Evolutionary conservation across 163 green algal genomes (phyloP), one percentile per base, ranked within the genome.

Genomic region (Dunaliella salina): DNA sequence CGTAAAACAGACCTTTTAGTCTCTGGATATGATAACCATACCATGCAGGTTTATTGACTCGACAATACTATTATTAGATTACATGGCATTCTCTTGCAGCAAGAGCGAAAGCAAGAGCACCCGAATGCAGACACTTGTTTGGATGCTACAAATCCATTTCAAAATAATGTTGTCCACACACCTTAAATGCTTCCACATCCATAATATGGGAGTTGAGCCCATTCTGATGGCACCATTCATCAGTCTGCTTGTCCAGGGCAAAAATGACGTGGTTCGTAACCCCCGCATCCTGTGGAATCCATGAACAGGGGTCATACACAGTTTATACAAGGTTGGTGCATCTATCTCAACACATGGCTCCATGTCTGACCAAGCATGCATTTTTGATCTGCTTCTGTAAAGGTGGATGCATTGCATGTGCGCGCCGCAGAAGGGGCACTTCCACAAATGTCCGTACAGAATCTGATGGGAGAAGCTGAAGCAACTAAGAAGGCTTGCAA

Each of bases 211-310:
- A 71, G 80, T 92, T 90, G 67, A 90, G 83, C 32, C 84, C 81
- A 79, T 92, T 88, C 78, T 90, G n/a, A 29, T 85, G 40, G 57
- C 85, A 89, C 90, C 87, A 91, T 0, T 75, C 84, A 12, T 91
- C 83, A 8, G 96, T 92, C 86, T 97, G 86, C 33, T 92, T 67
- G 84, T 98, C 96, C 26, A 98, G 92, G 0, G 95, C 95, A 34
- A 98, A 89, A 0, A 98, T 90, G 59, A 98, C 75, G 86, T 95
- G 97, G 88, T 97, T 97, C 0, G 67, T 88, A 0, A 95, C 85
- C 5, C 88, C 67, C 57, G 92, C 83, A 75, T 75, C 63, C 63
- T 75, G 57, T 26, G 63, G 40, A 3, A 50, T 50, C 8, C 40
- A 50, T 50, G 4, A 50, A 50, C 40, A 50, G 40, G 40, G 3